phyloP scores from a whole-genome alignment of 257 asterid genomes.

The Plantago major region DNA sequence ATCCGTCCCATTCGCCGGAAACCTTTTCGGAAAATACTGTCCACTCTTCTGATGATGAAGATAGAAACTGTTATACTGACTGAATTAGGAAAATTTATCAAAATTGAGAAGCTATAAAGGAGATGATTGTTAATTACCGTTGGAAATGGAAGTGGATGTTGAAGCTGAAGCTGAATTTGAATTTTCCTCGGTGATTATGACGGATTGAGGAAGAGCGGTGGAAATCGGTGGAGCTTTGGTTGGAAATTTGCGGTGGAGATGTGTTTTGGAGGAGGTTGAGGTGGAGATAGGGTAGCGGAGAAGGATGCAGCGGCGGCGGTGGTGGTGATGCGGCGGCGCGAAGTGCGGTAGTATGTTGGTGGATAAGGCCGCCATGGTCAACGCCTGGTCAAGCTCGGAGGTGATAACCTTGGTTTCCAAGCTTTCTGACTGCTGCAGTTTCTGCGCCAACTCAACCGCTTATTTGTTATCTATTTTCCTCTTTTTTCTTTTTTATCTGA shows the following conservation, averaged over 20 bases:
- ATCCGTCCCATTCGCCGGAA: slow-evolving; percentile 97
- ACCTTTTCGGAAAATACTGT: slow-evolving; percentile 50
- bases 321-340: slow-evolving; percentile 10
- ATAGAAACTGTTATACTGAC: neutral
- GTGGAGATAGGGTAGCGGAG: slow-evolving; percentile 7
- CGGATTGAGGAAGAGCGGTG: slow-evolving; percentile 13
- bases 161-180: slow-evolving; percentile 27
- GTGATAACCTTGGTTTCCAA: too few species aligned
- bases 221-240: slow-evolving; percentile 13
- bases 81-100: neutral
- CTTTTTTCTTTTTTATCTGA: too few species aligned
- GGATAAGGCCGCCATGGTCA: slow-evolving; percentile 31
- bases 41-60: slow-evolving; percentile 32
- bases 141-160: slow-evolving; percentile 9
- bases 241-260: slow-evolving; percentile 8
- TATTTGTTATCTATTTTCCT: too few species aligned
- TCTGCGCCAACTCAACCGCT: too few species aligned
- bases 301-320: neutral
- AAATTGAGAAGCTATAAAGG: neutral
- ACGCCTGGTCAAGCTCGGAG: too few species aligned
- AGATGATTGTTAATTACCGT: neutral
- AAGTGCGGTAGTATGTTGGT: slow-evolving; percentile 21
- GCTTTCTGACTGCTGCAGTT: too few species aligned
- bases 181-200: slow-evolving; percentile 17
- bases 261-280: slow-evolving; percentile 14